Base-by-base conservation (phyloP, 441 rosid species). In the Dalechampia spathulata region DNA sequence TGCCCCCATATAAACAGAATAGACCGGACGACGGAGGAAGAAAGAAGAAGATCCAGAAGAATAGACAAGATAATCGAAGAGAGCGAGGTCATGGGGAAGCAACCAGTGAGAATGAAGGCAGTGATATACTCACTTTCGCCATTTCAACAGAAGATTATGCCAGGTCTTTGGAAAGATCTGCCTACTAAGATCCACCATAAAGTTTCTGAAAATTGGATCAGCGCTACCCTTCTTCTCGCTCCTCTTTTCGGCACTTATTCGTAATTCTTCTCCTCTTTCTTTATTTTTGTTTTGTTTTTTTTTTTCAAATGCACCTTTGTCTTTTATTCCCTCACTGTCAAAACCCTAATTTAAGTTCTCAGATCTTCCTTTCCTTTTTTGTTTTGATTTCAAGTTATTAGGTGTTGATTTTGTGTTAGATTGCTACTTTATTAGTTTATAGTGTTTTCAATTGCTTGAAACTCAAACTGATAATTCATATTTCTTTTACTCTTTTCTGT, bases 101-200 rank as follows among this genome's bases (percentile, higher is more conserved):
- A 79, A 45, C 96, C 87, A 59, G 92, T 90, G 76, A 82, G 64
- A 73, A 66, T 87, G 89, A 90, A 79, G 83, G 99, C 99, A 53
- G 97, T 93, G 69, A 74, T 90, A 13, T 93, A 93, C 79, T 80
- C 95, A 1, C 79, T 93, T 49, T 93, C 99, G 3, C 97, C 99
- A 56, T 93, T 85, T 67, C 97, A 93, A 71, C 99, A 93, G 79
- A 87, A 90, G 82, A 41, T 79, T 7, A 87, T 89, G 97, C 14
- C 76, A 0, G 97, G 96, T 1, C 83, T 90, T 4, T 90, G 90
- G 90, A 87, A 82, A 27, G 96, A 81, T 78, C 66, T 90, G 9
- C 82, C 93, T 0, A 58, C 47, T 52, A 93, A 89, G 95, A 78
- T 93, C 67, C 75, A 73, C 57, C 99, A 93, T 82, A 93, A 93